Evolutionary conservation across 176 grass and related monocot species (phyloP).

Genomic region (Rhynchospora tenuis): DNA sequence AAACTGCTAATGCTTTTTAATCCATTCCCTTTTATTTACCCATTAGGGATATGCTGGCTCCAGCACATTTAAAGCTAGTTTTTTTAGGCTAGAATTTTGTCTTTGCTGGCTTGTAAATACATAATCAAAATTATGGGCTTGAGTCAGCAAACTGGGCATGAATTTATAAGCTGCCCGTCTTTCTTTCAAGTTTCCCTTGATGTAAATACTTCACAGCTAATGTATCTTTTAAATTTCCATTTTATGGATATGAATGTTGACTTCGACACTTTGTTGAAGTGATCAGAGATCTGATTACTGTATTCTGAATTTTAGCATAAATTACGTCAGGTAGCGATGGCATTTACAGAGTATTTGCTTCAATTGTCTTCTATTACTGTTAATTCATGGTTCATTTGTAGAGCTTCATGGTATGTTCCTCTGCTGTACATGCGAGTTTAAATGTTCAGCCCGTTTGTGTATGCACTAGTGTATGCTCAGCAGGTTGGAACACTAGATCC

Average conservation of each 20-base stretch:
- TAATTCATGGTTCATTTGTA: neutral
- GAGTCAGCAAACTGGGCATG: neutral
- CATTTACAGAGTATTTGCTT: neutral
- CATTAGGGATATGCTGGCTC: neutral
- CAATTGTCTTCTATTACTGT: neutral
- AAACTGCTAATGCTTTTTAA: slow-evolving; percentile 2
- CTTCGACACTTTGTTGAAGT: neutral
- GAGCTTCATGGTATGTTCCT: neutral
- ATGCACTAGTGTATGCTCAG: neutral
- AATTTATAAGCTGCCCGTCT: neutral
- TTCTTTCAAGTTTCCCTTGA: neutral
- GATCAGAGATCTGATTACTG: neutral
- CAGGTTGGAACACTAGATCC: neutral
- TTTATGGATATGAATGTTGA: neutral
- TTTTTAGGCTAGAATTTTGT: neutral
- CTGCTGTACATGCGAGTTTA: neutral
- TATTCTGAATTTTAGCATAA: neutral
- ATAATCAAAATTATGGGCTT: neutral
- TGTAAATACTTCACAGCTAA: slow-evolving; percentile 1
- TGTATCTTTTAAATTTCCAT: neutral
- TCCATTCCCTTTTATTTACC: neutral
- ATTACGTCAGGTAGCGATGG: neutral
- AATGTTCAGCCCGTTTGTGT: neutral
- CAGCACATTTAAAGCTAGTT: neutral
- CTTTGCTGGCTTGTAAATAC: slow-evolving; percentile 11